Evolutionary conservation across 2,329 filamentous ascomycete species (phyloP), one percentile per base, ranked within the genome.

Genomic region (Talaromyces marneffei): DNA sequence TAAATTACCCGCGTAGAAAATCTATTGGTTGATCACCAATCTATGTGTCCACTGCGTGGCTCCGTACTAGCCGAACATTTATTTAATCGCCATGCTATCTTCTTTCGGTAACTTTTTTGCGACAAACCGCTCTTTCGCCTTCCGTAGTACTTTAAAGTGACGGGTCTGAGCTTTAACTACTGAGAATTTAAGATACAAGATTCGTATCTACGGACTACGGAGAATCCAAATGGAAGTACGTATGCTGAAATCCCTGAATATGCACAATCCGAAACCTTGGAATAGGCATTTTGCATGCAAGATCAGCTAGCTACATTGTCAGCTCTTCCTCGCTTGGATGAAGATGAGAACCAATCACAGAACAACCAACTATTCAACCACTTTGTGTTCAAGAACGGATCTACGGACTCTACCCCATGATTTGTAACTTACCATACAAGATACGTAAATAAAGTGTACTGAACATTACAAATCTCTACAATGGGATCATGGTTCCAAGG

Each of bases 401-500:
- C 20, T n/a, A n/a, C n/a, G n/a, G n/a, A n/a, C n/a, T n/a, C n/a
- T 57, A 57, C 54, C 39, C 54, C 54, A 46, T 57, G 35, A 18
- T 57, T 31, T 33, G 54, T 44, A 46, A 44, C 14, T 57, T 57
- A 44, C 18, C 25, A 23, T 33, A 52, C 29, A 14, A 20, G 10
- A 33, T 27, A 23, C 12, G 23, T 25, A 44, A 16, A 44, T 44
- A 25, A 16, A 12, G 27, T 50, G 44, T n/a, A 48, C 44, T 7
- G 25, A 10, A 2, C 18, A 33, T 52, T 14, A 14, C 29, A 23
- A n/a, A 35, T 52, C 20, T 20, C 48, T 33, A 10, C 29, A 35
- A 35, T 16, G n/a, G 48, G 48, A 33, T 20, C 10, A 20, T 23
- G n/a, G 10, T 52, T 14, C 46, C 29, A 52, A 6, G 48, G 10